Evolutionary conservation across 1,284 basidiomycete genomes (phyloP).

Genomic region (Xanthoconium separans): DNA sequence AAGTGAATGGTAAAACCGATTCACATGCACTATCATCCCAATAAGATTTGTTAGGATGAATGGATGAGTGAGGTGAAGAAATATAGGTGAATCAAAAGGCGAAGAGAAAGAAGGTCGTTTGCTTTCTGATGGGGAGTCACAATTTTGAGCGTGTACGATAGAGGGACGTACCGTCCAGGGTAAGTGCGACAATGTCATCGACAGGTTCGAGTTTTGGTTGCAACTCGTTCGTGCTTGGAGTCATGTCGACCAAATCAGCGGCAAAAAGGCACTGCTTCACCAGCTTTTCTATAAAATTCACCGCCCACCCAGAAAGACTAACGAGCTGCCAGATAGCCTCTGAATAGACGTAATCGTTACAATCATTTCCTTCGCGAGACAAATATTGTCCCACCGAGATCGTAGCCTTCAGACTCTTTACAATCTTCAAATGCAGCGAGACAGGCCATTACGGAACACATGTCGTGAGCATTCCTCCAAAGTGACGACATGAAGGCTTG

Average conservation of each 20-base stretch:
- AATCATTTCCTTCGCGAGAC: background rate
- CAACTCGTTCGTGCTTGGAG: conserved; percentile 11
- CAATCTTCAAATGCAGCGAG: conserved; percentile 66
- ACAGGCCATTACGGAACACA: conserved; percentile 59
- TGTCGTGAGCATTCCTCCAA: conserved; percentile 58
- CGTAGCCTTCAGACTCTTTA: conserved; percentile 58
- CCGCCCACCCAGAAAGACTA: conserved; percentile 56
- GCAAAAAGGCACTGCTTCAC: conserved; percentile 61
- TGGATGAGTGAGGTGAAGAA: conserved; percentile 64
- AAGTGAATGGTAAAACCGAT: conserved; percentile 53
- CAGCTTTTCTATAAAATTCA: conserved; percentile 59
- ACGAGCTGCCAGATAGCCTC: conserved; percentile 71
- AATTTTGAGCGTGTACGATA: background rate
- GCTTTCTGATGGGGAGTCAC: conserved; percentile 16
- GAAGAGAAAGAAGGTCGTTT: conserved; percentile 13
- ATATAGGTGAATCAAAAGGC: conserved; percentile 37
- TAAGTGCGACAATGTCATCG: conserved; percentile 21
- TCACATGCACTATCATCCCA: conserved; percentile 52
- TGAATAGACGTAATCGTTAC: conserved; percentile 27
- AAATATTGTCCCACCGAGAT: conserved; percentile 46
- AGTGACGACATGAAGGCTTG: conserved; percentile 42
- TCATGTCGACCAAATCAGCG: conserved; percentile 26
- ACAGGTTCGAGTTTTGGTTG: conserved; percentile 29
- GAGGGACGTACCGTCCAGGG: conserved; percentile 21
- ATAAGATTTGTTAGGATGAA: conserved; percentile 51